Conservation (phyloP, 208 protist species). For the Phytomonas sp. region DNA sequence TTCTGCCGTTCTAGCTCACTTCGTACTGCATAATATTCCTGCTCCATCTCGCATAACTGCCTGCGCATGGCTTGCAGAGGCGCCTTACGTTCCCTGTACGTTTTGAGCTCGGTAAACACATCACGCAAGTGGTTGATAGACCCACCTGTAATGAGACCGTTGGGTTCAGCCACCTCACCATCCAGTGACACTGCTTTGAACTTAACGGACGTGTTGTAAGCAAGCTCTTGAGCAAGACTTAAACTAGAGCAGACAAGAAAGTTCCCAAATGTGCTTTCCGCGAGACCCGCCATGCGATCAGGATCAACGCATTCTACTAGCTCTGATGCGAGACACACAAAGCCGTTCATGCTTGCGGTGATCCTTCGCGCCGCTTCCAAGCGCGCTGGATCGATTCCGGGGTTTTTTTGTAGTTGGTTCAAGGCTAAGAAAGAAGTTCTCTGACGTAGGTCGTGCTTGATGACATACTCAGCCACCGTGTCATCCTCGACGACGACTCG, state of each 20-base stretch:
- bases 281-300: constrained; percentile 12
- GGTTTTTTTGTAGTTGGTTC: constrained; percentile 67
- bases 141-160: constrained; percentile 96
- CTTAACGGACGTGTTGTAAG: constrained; percentile 67
- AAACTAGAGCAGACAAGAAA: constrained; percentile 93
- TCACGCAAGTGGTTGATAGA: constrained; percentile 68
- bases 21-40: constrained; percentile 31
- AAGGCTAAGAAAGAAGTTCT: constrained; percentile 98
- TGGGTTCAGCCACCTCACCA: constrained; percentile 97
- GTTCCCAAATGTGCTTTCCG: constrained; percentile 94
- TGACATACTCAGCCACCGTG: constrained; percentile 86
- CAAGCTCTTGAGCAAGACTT: constrained; percentile 72
- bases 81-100: constrained; percentile 30
- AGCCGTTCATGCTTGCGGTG: constrained; percentile 20
- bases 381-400: constrained; percentile 20
- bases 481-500: constrained; percentile 95
- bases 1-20: constrained; percentile 34
- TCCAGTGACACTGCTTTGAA: constrained; percentile 96
- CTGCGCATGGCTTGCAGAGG: constrained; percentile 38
- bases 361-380: constrained; percentile 31
- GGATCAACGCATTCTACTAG: constrained; percentile 43
- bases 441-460: constrained; percentile 88
- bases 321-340: constrained; percentile 57
- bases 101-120: constrained; percentile 54
- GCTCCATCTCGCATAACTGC: constrained; percentile 29